phyloP scores from a whole-genome alignment of 768 basidiomycete genomes.

The Crepidotus variabilis region DNA sequence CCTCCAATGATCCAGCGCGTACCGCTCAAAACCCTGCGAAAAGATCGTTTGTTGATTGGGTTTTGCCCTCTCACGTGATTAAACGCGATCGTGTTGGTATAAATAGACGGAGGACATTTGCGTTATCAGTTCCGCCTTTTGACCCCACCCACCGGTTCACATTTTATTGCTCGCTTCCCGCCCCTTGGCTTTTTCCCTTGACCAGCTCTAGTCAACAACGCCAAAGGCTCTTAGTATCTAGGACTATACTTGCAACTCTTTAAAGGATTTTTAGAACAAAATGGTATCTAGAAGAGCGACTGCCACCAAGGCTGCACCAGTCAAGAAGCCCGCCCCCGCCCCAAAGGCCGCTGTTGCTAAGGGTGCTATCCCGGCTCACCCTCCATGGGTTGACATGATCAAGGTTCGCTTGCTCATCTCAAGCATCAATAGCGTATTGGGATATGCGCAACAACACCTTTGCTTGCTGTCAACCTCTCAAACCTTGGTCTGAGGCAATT shows the following conservation, averaged over 20 bases:
- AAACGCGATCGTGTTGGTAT: conserved; percentile 43
- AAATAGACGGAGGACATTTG: conserved; percentile 32
- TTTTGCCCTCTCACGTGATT: conserved; percentile 33
- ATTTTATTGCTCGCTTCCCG: conserved; percentile 9
- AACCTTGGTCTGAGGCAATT: conserved; percentile 13
- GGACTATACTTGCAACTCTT: too few species aligned
- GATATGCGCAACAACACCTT: not conserved
- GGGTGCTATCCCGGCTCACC: conserved; percentile 42
- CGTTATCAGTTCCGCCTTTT: conserved; percentile 37
- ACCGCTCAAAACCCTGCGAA: conserved; percentile 2
- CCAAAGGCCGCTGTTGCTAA: conserved; percentile 27
- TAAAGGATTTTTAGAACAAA: not conserved
- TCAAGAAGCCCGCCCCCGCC: conserved; percentile 42
- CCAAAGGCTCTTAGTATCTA: not conserved
- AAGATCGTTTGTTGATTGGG: conserved; percentile 36
- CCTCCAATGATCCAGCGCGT: not conserved
- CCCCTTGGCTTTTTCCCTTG: conserved; percentile 16
- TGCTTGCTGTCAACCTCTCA: conserved; percentile 6
- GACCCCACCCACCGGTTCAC: conserved; percentile 21
- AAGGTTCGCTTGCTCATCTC: conserved; percentile 46
- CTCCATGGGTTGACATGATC: conserved; percentile 75
- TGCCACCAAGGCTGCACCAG: conserved; percentile 27
- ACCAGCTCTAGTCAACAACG: conserved; percentile 2
- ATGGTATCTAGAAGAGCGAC: conserved; percentile 29
- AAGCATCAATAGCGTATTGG: not conserved